Base-by-base conservation (phyloP, 1,284 basidiomycete species). In the Porodaedalea pini region DNA sequence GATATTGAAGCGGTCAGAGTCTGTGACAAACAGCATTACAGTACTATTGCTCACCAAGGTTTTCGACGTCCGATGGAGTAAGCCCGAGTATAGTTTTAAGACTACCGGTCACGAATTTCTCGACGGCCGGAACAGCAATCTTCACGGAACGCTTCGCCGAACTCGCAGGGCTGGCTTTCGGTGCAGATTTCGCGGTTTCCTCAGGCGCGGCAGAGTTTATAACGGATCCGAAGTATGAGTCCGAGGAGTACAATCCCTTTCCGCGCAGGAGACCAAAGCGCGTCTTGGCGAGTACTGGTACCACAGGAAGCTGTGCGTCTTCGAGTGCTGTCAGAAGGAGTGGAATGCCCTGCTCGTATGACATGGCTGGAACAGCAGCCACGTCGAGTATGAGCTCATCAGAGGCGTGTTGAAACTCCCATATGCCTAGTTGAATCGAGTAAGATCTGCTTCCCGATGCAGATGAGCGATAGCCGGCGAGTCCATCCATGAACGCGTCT, bases 371-470 rank as follows among this genome's bases (percentile, higher is more conserved):
- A 8, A 51, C 32, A 27, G 36, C 41, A 27, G 32, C 19, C 17
- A 27, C n/a, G 10, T 47, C 36, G 51, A 17, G 21, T n/a, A 54
- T 21, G 10, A 55, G 17, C 13, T 34, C 19, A 8, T 51, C 41
- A 59, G 60, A 37, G 59, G 45, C 45, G 63, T 62, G 23, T 65
- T 47, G 44, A 63, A 67, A 68, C 45, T 70, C 67, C 69, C 67
- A 69, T 4, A 67, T 62, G 23, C 69, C 69, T 2, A 71, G 61
- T 54, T 72, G 69, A 4, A 72, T 52, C 2, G 69, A 70, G 2
- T 65, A 60, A 21, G 64, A 65, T 11, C 67, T 67, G 6, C 68
- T 65, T 4, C 27, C 11, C 5, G 23, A 43, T n/a, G 57, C 55
- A 43, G 62, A 62, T 25, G 64, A 68, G 7, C 68, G 65, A 53